Evolutionary conservation across 768 basidiomycete species (phyloP).

Genomic region (Lactifluus piperatus): DNA sequence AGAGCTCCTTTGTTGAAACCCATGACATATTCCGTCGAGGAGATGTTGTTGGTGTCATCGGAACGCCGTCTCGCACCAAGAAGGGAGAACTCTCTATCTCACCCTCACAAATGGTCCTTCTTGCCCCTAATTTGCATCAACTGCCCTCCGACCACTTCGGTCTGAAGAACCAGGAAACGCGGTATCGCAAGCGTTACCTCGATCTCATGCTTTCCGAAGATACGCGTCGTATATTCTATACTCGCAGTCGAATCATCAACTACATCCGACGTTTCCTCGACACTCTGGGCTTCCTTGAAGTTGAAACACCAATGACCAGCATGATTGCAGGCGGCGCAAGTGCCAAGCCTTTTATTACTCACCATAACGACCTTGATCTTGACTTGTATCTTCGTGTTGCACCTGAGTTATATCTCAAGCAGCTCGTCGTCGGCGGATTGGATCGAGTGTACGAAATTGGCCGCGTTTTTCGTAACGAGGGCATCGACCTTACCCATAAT

Average conservation of each 20-base stretch:
- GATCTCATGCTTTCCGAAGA: slow-evolving; percentile 92
- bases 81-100: slow-evolving; percentile 92
- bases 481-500: slow-evolving; percentile 98
- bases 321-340: slow-evolving; percentile 96
- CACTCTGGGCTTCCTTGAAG: slow-evolving; percentile 90
- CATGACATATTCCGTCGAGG: slow-evolving; percentile 91
- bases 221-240: slow-evolving; percentile 85
- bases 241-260: slow-evolving; percentile 83
- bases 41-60: slow-evolving; percentile 91
- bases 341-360: slow-evolving; percentile 97
- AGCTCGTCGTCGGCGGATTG: slow-evolving; percentile 93
- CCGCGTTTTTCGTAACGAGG: slow-evolving; percentile 95
- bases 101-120: slow-evolving; percentile 71
- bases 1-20: slow-evolving; percentile 52
- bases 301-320: slow-evolving; percentile 98
- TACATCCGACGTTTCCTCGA: slow-evolving; percentile 90
- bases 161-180: slow-evolving; percentile 93
- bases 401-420: slow-evolving; percentile 96
- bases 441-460: slow-evolving; percentile 99
- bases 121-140: slow-evolving; percentile 94
- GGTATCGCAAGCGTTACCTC: slow-evolving; percentile 97
- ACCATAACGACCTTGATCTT: slow-evolving; percentile 96
- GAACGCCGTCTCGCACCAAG: slow-evolving; percentile 85
- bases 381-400: slow-evolving; percentile 97
- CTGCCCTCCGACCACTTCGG: slow-evolving; percentile 89